A percentile compares a stretch with the other conserved stretches of the same genome.
These are phyloP conservation scores for Ophiostoma himal-ulmi DNA, from an alignment of 2,329 filamentous ascomycete genomes.

Conservation along the genomic window DNA sequence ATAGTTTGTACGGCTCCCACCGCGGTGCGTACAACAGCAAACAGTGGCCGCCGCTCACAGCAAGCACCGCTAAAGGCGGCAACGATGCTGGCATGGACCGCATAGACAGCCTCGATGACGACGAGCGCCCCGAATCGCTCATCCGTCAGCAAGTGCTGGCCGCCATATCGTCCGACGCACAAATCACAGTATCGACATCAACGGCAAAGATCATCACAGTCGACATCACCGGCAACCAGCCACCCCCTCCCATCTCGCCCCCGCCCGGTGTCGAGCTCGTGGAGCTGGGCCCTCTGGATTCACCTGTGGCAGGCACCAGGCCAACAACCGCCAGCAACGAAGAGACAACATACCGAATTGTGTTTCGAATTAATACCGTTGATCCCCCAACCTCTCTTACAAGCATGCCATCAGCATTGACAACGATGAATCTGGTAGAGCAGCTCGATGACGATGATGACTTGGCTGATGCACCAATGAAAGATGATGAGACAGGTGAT, in stretches of 20 bases:
- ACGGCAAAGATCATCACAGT: constrained; percentile 61
- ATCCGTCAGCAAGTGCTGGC: constrained; percentile 51
- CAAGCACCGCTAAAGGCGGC: constrained; percentile 20
- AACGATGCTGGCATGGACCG: constrained; percentile 30
- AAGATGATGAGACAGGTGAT: background rate
- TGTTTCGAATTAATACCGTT: constrained; percentile 44
- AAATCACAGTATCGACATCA: constrained; percentile 53
- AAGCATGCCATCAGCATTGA: background rate
- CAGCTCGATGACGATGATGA: constrained; percentile 30
- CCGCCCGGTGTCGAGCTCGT: constrained; percentile 56
- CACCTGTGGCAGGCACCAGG: constrained; percentile 24
- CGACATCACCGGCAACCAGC: constrained; percentile 52
- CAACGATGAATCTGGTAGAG: constrained; percentile 19
- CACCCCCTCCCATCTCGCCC: constrained; percentile 46
- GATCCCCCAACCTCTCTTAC: constrained; percentile 12
- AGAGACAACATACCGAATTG: constrained; percentile 46
- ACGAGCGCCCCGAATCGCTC: constrained; percentile 42
- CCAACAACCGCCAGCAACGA: constrained; percentile 21
- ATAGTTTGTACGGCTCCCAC: constrained; percentile 32
- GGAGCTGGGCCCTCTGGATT: constrained; percentile 39
- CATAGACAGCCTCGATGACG: constrained; percentile 33
- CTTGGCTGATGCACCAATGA: background rate
- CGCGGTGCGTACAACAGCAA: constrained; percentile 26
- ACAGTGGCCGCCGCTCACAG: constrained; percentile 17
- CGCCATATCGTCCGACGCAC: constrained; percentile 49